Evolutionary conservation across 495 filamentous ascomycete genomes (phyloP).

Genomic region (Daldinia grandis): DNA sequence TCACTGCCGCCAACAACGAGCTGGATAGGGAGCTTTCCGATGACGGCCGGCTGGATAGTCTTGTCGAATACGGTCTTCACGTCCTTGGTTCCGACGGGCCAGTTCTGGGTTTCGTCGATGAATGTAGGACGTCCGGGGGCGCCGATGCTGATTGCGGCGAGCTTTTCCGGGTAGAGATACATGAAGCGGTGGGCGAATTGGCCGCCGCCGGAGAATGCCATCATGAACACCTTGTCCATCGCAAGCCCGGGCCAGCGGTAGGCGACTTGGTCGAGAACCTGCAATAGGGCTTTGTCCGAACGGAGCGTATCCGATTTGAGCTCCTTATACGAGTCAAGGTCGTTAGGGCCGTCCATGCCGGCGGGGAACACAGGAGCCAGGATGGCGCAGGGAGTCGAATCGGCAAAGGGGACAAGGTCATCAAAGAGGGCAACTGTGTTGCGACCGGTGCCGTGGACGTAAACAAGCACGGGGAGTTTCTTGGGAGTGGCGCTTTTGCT

Average conservation of each 20-base stretch:
- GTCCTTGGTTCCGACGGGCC: conserved; percentile 34
- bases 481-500: neutral
- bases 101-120: conserved; percentile 26
- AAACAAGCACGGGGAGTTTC: conserved; percentile 33
- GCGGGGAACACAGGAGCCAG: conserved; percentile 36
- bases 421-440: conserved; percentile 12
- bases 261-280: conserved; percentile 34
- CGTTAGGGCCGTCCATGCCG: conserved; percentile 27
- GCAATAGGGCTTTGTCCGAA: conserved; percentile 23
- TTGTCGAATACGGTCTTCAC: conserved; percentile 30
- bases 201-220: conserved; percentile 43
- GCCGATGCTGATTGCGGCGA: conserved; percentile 34
- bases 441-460: conserved; percentile 30
- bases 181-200: conserved; percentile 42
- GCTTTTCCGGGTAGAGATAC: conserved; percentile 39
- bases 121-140: conserved; percentile 33
- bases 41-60: conserved; percentile 3
- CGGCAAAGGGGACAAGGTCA: conserved; percentile 29
- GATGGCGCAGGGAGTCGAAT: conserved; percentile 27
- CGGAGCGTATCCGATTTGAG: conserved; percentile 18
- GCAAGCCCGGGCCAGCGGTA: conserved; percentile 37
- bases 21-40: conserved; percentile 34
- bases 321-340: conserved; percentile 37
- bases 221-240: conserved; percentile 37
- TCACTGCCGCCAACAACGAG: conserved; percentile 36